Conservation (phyloP, 2,329 filamentous ascomycete species). For the Pseudogymnoascus sp. region DNA sequence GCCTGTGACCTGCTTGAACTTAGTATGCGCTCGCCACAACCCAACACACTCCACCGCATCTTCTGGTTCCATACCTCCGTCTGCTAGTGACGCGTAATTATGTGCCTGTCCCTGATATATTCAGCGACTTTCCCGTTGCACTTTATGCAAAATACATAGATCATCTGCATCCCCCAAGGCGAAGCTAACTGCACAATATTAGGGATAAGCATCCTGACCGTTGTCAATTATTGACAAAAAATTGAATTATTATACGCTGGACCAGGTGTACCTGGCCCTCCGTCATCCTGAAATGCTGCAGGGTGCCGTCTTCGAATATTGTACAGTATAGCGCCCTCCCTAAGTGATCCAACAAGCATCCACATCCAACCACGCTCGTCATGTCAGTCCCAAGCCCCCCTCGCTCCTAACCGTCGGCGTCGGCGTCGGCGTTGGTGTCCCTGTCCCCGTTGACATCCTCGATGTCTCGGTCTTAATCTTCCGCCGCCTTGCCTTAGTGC, state of each 20-base stretch:
- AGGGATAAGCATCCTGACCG: not conserved
- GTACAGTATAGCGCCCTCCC: not conserved
- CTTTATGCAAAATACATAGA: not conserved
- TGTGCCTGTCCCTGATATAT: not conserved
- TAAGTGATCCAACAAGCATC: not conserved
- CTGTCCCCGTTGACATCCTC: not conserved
- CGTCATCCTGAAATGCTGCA: not conserved
- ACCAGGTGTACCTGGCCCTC: not conserved
- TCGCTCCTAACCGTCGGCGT: not conserved
- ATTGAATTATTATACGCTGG: not conserved
- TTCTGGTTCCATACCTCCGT: not conserved
- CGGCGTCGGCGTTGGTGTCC: not conserved
- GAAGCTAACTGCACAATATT: not conserved
- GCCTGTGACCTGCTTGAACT: not conserved
- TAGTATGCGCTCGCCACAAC: not conserved
- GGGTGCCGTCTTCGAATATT: not conserved
- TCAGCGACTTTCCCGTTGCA: not conserved
- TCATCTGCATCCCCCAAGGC: not conserved
- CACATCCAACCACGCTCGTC: not conserved
- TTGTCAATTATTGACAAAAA: not conserved
- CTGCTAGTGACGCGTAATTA: not conserved
- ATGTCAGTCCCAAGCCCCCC: not conserved
- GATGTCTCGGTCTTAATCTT: not conserved
- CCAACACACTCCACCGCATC: not conserved
- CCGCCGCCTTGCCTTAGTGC: constrained; percentile 22